A percentile compares a stretch with the other conserved stretches of the same genome.
Conservation (phyloP, 2,329 filamentous ascomycete species). For the Colletotrichum sp. region DNA sequence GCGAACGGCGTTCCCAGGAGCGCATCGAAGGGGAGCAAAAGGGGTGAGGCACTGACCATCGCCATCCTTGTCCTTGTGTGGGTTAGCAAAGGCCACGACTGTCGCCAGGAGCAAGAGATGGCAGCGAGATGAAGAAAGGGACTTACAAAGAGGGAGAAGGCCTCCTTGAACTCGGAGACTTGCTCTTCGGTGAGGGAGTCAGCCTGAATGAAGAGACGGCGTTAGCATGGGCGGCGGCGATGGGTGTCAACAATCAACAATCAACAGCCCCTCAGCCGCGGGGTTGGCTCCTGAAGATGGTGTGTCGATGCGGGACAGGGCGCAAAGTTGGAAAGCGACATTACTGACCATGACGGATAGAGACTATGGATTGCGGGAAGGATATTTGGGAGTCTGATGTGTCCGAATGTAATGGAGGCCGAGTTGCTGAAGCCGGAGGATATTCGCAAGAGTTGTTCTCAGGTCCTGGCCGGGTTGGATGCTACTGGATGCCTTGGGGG, state of each 20-base stretch:
- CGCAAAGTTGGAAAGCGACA: not conserved
- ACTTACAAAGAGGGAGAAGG: slow-evolving; percentile 99
- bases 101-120: not conserved
- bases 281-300: not conserved
- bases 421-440: not conserved
- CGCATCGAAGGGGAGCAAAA: not conserved
- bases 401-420: not conserved
- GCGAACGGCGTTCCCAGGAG: not conserved
- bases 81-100: slow-evolving; percentile 17
- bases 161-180: slow-evolving; percentile 99
- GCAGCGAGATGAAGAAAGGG: not conserved
- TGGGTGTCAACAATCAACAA: not conserved
- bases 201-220: slow-evolving; percentile 62
- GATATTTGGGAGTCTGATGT: not conserved
- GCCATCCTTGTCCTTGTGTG: slow-evolving; percentile 82
- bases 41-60: slow-evolving; percentile 71
- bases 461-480: slow-evolving; percentile 13
- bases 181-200: slow-evolving; percentile 99
- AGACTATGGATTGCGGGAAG: not conserved
- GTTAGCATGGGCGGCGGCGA: slow-evolving; percentile 10
- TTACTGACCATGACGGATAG: slow-evolving; percentile 10
- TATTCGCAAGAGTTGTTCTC: slow-evolving; percentile 9
- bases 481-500: slow-evolving; percentile 4
- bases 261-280: slow-evolving; percentile 20
- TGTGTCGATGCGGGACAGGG: not conserved